phyloP scores from a whole-genome alignment of 2,329 filamentous ascomycete species.

The Xylariaceae sp. region DNA sequence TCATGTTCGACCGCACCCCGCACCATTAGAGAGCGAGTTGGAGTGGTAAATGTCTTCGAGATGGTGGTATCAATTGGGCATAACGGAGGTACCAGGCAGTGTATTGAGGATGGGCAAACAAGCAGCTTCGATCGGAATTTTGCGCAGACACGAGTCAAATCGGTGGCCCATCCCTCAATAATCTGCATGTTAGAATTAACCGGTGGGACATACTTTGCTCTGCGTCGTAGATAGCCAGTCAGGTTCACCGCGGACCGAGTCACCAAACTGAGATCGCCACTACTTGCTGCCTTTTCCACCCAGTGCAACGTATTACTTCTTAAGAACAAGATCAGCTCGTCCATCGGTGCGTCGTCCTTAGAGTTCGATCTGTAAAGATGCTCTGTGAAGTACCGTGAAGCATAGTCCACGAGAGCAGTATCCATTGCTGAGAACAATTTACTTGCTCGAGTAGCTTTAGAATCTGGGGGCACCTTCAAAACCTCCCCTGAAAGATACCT shows the following conservation, averaged over 20 bases:
- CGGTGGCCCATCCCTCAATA: conserved; percentile 30
- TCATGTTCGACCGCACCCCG: conserved; percentile 6
- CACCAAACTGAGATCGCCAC: conserved; percentile 21
- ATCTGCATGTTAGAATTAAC: conserved; percentile 19
- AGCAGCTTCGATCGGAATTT: conserved; percentile 31
- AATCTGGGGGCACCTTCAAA: conserved; percentile 12
- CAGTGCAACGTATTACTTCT: conserved; percentile 35
- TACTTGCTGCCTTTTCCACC: conserved; percentile 30
- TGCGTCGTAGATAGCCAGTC: conserved; percentile 25
- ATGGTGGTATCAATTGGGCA: conserved; percentile 32
- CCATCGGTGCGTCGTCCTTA: conserved; percentile 32
- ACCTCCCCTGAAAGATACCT: conserved; percentile 20
- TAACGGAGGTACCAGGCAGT: conserved; percentile 30
- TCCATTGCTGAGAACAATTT: conserved; percentile 14
- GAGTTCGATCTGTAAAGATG: conserved; percentile 22
- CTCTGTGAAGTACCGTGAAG: conserved; percentile 24
- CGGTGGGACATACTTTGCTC: conserved; percentile 22
- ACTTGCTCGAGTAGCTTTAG: conserved; percentile 6
- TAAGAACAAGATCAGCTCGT: conserved; percentile 60
- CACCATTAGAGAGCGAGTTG: conserved; percentile 11
- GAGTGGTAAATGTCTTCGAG: conserved; percentile 18
- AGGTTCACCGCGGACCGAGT: conserved; percentile 29
- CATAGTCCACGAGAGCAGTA: conserved; percentile 22
- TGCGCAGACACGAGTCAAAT: conserved; percentile 30
- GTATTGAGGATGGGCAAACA: conserved; percentile 31